Conservation (phyloP, 2,329 filamentous ascomycete genomes). For the Xylariaceae sp. region DNA sequence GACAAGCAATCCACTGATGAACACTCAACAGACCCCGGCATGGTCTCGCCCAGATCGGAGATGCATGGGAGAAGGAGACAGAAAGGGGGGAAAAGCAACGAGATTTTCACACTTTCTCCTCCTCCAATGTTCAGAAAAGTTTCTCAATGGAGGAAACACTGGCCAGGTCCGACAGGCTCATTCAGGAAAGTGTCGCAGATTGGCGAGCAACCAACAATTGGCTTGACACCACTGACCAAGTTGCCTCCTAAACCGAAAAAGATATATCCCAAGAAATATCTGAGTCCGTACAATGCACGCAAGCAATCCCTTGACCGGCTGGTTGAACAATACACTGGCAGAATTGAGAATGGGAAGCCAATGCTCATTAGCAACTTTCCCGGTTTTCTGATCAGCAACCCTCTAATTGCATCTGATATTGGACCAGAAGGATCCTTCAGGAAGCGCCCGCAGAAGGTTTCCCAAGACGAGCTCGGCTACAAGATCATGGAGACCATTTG, state of each 20-base stretch:
- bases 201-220: background rate
- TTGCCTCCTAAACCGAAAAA: background rate
- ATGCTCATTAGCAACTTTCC: constrained; percentile 10
- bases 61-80: no score
- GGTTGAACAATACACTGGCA: constrained; percentile 7
- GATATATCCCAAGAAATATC: background rate
- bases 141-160: no score
- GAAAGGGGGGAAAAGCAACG: no score
- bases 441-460: background rate
- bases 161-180: no score
- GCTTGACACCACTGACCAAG: background rate
- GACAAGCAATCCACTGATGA: no score
- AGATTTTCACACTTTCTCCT: no score
- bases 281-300: background rate
- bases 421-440: constrained; percentile 7
- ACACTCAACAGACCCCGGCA: no score
- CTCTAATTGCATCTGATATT: constrained; percentile 3
- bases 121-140: no score
- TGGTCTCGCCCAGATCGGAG: no score
- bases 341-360: constrained; percentile 1
- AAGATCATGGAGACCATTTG: constrained; percentile 5
- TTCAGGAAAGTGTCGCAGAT: background rate
- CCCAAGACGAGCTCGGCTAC: background rate
- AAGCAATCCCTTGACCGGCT: constrained; percentile 5
- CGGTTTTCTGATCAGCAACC: constrained; percentile 6